A percentile compares a stretch with the other conserved stretches of the same genome.
Evolutionary conservation across 805 yeast genomes (phyloP).

Genomic region (Candida broadrunensis): DNA sequence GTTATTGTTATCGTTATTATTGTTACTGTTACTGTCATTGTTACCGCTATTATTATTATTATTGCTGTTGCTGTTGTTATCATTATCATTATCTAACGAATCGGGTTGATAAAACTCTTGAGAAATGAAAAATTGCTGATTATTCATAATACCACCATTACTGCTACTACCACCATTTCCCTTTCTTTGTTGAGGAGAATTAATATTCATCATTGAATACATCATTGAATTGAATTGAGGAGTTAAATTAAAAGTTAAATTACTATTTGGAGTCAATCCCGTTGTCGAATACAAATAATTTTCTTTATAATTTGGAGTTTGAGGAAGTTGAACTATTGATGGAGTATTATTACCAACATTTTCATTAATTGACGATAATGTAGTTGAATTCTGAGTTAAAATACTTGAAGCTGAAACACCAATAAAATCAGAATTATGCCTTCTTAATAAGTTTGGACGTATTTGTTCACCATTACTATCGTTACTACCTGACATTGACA

Average conservation of each 20-base stretch:
- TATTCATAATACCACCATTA: slow-evolving; percentile 7
- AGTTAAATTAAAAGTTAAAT: slow-evolving; percentile 29
- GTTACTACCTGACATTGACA: background rate
- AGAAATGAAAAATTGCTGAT: slow-evolving; percentile 25
- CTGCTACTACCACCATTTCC: background rate
- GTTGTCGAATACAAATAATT: slow-evolving; percentile 18
- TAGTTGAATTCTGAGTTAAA: slow-evolving; percentile 1
- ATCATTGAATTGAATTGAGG: slow-evolving; percentile 41
- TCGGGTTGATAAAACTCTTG: slow-evolving; percentile 23
- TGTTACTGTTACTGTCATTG: background rate
- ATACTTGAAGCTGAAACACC: slow-evolving; percentile 8
- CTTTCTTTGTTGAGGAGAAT: slow-evolving; percentile 27
- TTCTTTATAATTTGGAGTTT: slow-evolving; percentile 34
- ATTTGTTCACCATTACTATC: background rate
- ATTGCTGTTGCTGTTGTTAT: too few relatives aligned
- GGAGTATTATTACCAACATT: background rate
- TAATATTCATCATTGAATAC: slow-evolving; percentile 32
- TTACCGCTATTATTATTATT: background rate
- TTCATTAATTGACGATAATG: slow-evolving; percentile 12
- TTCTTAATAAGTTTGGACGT: slow-evolving; percentile 13
- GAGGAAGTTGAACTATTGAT: slow-evolving; percentile 17
- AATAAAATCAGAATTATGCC: slow-evolving; percentile 22
- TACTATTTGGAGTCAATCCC: slow-evolving; percentile 27
- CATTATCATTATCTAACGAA: slow-evolving; percentile 16
- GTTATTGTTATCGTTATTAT: too few relatives aligned